A percentile compares a stretch with the other conserved stretches of the same genome.
Conservation (phyloP, 2,329 filamentous ascomycete species). For the Botrytis tulipae region DNA sequence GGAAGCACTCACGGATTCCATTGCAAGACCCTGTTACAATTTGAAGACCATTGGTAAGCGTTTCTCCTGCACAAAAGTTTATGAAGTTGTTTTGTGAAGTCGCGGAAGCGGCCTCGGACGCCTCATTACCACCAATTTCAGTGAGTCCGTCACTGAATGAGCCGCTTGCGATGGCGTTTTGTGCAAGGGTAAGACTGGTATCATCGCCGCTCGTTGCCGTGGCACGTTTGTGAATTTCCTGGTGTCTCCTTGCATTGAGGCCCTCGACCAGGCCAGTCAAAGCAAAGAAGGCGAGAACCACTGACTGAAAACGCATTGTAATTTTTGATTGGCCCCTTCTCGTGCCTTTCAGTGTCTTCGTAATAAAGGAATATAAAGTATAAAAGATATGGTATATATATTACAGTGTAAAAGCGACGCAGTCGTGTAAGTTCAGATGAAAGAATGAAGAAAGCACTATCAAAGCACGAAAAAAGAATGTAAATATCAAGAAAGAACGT, state of each 20-base stretch:
- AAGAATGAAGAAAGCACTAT: slow-evolving; percentile 13
- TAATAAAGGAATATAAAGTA: neutral
- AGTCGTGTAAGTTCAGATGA: slow-evolving; percentile 8
- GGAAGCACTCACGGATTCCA: slow-evolving; percentile 31
- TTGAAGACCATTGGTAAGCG: slow-evolving; percentile 59
- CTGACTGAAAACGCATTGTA: slow-evolving; percentile 24
- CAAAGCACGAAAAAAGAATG: slow-evolving; percentile 18
- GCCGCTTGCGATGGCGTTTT: slow-evolving; percentile 26
- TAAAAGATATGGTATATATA: neutral
- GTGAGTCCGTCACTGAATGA: slow-evolving; percentile 28
- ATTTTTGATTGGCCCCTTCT: neutral
- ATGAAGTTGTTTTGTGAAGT: slow-evolving; percentile 37
- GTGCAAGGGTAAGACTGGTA: slow-evolving; percentile 18
- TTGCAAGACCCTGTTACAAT: slow-evolving; percentile 60
- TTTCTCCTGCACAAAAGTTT: slow-evolving; percentile 38
- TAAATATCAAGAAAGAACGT: slow-evolving; percentile 7
- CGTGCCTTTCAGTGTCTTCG: neutral
- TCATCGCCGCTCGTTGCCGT: neutral
- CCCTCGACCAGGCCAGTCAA: slow-evolving; percentile 22
- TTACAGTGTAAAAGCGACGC: slow-evolving; percentile 4
- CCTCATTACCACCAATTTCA: slow-evolving; percentile 25
- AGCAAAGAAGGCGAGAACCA: slow-evolving; percentile 24
- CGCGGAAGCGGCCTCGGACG: slow-evolving; percentile 27
- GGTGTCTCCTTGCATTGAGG: slow-evolving; percentile 9
- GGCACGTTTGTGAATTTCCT: slow-evolving; percentile 8